Evolutionary conservation across 2,329 filamentous ascomycete genomes (phyloP), one percentile per base, ranked within the genome.

Genomic region (Penicillium hesseltinei): DNA sequence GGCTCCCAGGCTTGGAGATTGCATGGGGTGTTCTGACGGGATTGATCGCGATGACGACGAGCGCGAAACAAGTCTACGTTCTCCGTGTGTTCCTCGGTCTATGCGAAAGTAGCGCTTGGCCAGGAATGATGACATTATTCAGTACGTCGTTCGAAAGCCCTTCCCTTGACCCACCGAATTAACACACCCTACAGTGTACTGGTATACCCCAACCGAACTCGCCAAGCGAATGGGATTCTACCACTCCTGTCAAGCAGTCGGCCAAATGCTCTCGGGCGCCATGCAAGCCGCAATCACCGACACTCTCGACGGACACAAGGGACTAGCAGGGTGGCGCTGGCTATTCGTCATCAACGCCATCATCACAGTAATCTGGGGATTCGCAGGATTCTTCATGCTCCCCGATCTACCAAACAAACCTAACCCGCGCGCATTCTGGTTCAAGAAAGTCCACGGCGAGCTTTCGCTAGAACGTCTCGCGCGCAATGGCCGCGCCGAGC

Each of bases 401-500:
- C 74, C 74, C 2, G 74, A 77, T 53, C 66, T 72, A 4, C 74
- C 74, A 52, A 79, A 71, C 45, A 68, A 61, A 8, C 66, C 66
- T 1, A 68, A 68, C 21, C 66, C 66, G 0, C 62, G 62, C 23
- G 61, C 62, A 4, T 60, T 69, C 43, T 82, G 79, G 79, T 80
- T 81, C 63, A 77, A 70, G 13, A 69, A 73, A 17, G 68, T 69
- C 2, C 75, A 81, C 53, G 73, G 71, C 5, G 69, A 72, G 43
- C 69, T 81, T 42, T 77, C 79, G 0, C 75, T 78, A 68, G 72
- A 75, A 31, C 71, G 80, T 4, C 68, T 81, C 1, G 72, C 73
- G 42, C 73, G 79, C 0, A 71, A 81, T 58, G 74, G 75, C 7
- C 75, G 79, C 25, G 75, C 77, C 9, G 79, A 81, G 54, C 75